These are phyloP conservation scores for Multifurca ochricompacta DNA, from an alignment of 768 basidiomycete species.

Conservation along the genomic window DNA sequence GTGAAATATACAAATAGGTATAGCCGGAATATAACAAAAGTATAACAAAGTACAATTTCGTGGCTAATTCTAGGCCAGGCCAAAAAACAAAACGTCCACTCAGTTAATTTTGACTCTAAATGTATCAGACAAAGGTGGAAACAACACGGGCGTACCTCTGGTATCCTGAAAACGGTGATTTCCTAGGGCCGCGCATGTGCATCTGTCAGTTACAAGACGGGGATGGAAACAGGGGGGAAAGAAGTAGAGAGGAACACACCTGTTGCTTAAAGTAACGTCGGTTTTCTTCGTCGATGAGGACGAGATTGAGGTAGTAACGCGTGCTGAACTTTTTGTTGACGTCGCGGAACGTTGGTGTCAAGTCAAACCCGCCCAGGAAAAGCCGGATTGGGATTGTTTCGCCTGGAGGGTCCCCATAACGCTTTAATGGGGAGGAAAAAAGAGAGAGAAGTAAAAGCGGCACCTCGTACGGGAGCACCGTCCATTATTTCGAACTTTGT, in stretches of 20 bases:
- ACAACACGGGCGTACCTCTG: conserved; percentile 46
- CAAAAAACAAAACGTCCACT: too few species aligned
- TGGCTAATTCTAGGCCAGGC: conserved; percentile 8
- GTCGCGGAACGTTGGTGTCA: conserved; percentile 97
- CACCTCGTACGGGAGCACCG: conserved; percentile 92
- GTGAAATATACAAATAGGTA: conserved; percentile 10
- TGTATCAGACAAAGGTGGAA: neutral
- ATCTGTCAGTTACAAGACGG: too few species aligned
- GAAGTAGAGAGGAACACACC: conserved; percentile 32
- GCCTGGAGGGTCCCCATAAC: conserved; percentile 37
- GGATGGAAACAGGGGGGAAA: neutral
- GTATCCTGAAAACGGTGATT: conserved; percentile 87
- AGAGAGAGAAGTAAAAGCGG: conserved; percentile 21
- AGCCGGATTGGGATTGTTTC: conserved; percentile 98
- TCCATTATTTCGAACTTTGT: conserved; percentile 99
- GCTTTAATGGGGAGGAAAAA: neutral
- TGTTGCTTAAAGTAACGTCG: conserved; percentile 97
- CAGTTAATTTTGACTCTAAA: too few species aligned
- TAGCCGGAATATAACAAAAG: conserved; percentile 3
- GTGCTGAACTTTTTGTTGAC: conserved; percentile 99
- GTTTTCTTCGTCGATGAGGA: conserved; percentile 97
- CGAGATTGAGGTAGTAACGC: conserved; percentile 94
- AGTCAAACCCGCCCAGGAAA: conserved; percentile 96
- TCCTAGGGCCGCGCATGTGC: conserved; percentile 37
- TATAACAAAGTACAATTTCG: conserved; percentile 2